Percentiles rank a stretch among this genome's conserved stretches.
Evolutionary conservation across 225 moss, liverwort and hornwort species (phyloP).

Genomic region (Antitrichia curtipendula): DNA sequence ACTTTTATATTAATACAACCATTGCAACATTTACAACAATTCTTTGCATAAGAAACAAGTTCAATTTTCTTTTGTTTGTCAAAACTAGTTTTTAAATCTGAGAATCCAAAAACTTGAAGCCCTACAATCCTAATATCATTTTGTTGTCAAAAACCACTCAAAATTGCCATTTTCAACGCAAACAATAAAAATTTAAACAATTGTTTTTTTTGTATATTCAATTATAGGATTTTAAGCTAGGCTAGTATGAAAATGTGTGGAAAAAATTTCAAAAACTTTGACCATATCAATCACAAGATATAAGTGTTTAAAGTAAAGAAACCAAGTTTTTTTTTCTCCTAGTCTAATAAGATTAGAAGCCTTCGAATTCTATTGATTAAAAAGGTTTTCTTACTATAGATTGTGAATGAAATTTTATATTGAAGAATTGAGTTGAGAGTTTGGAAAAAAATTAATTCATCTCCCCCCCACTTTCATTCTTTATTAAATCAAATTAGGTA

Average conservation of each 20-base stretch:
- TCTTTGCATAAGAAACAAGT: rapidly evolving
- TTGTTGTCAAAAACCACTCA: background rate
- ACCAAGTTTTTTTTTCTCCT: background rate
- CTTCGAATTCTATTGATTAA: background rate
- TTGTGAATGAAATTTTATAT: background rate
- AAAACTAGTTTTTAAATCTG: background rate
- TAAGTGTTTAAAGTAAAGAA: background rate
- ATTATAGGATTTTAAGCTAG: background rate
- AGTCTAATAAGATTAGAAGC: background rate
- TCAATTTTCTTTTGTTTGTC: background rate
- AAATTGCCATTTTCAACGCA: background rate
- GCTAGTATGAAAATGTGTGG: background rate
- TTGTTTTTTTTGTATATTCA: background rate
- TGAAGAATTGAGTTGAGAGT: background rate
- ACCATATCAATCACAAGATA: background rate
- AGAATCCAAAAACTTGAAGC: background rate
- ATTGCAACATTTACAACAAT: background rate
- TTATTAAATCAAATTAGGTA: background rate
- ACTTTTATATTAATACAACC: background rate
- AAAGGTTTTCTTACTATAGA: background rate
- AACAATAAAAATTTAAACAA: background rate
- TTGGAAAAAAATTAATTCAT: background rate
- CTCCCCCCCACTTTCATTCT: background rate
- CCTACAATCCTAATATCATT: background rate
- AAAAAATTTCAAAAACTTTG: background rate